Evolutionary conservation across 2,329 filamentous ascomycete genomes (phyloP).

Genomic region (Chrysoporthe puriensis): DNA sequence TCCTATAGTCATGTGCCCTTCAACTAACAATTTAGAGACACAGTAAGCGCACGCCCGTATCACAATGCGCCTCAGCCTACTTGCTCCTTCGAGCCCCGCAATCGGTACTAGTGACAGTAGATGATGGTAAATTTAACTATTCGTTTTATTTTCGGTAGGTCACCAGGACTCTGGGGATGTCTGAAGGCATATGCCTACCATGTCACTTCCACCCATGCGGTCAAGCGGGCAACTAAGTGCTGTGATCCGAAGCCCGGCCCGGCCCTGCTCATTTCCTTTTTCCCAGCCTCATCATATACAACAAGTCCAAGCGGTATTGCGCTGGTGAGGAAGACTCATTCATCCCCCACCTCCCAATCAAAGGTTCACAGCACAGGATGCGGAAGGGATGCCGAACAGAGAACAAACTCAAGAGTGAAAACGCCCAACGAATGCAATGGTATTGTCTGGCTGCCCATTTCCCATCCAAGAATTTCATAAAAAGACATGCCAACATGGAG

Average conservation of each 20-base stretch:
- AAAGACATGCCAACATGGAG: conserved; percentile 9
- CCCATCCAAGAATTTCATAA: conserved; percentile 17
- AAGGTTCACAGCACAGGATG: not conserved
- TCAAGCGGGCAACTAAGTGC: not conserved
- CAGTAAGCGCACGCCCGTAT: too few relatives aligned
- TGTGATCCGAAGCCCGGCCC: not conserved
- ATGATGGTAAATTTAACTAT: not conserved
- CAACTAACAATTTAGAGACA: too few relatives aligned
- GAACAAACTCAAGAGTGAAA: conserved; percentile 9
- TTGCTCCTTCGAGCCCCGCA: too few relatives aligned
- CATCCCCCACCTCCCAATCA: not conserved
- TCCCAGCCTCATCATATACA: not conserved
- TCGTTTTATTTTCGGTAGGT: not conserved
- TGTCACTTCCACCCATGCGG: not conserved
- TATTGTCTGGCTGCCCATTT: conserved; percentile 26
- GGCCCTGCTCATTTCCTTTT: not conserved
- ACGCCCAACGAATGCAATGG: conserved; percentile 29
- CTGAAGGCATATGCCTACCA: too few relatives aligned
- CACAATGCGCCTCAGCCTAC: too few relatives aligned
- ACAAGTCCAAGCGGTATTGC: not conserved
- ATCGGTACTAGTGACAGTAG: too few relatives aligned
- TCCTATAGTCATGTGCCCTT: too few relatives aligned
- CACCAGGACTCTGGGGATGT: not conserved
- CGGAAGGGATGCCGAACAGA: not conserved
- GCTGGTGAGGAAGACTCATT: not conserved